A percentile compares a stretch with the other conserved stretches of the same genome.
phyloP scores from a whole-genome alignment of 2,329 filamentous ascomycete species.

The Cercospora sp. region DNA sequence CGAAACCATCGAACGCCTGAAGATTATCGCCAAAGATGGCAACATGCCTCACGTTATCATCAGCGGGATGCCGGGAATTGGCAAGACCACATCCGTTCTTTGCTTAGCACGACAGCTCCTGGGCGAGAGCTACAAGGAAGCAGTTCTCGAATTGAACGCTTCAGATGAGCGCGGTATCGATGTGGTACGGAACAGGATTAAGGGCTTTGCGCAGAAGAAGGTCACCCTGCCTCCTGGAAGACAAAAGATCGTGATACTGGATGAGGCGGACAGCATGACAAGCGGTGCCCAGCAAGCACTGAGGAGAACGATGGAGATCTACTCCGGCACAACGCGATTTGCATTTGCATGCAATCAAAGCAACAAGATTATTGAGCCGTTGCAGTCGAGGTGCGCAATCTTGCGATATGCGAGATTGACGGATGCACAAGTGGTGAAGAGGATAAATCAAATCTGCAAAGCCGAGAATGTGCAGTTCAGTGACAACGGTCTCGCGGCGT shows the following conservation, averaged over 20 bases:
- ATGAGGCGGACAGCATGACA: conserved; percentile 97
- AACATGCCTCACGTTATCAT: conserved; percentile 99
- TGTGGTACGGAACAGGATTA: conserved; percentile 94
- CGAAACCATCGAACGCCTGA: conserved; percentile 93
- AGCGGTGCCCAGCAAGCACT: conserved; percentile 93
- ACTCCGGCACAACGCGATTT: conserved; percentile 92
- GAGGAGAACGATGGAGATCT: conserved; percentile 96
- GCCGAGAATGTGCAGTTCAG: conserved; percentile 87
- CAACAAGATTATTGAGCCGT: conserved; percentile 99
- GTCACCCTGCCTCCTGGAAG: conserved; percentile 87
- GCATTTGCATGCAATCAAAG: conserved; percentile 98
- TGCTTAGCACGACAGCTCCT: conserved; percentile 90
- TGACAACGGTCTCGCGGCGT: conserved; percentile 90
- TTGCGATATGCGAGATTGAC: conserved; percentile 90
- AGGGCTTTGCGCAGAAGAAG: conserved; percentile 98
- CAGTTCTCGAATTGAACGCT: conserved; percentile 92
- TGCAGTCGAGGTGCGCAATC: conserved; percentile 95
- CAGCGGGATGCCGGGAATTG: conserved; percentile 98
- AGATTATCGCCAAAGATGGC: conserved; percentile 97
- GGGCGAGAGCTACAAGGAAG: conserved; percentile 94
- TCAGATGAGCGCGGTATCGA: conserved; percentile 97
- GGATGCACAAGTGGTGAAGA: conserved; percentile 87
- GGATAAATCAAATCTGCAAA: conserved; percentile 87
- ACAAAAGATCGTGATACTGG: conserved; percentile 95
- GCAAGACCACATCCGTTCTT: conserved; percentile 94